Evolutionary conservation across 2,329 filamentous ascomycete genomes (phyloP).

Genomic region (Epichloe sylvatica): DNA sequence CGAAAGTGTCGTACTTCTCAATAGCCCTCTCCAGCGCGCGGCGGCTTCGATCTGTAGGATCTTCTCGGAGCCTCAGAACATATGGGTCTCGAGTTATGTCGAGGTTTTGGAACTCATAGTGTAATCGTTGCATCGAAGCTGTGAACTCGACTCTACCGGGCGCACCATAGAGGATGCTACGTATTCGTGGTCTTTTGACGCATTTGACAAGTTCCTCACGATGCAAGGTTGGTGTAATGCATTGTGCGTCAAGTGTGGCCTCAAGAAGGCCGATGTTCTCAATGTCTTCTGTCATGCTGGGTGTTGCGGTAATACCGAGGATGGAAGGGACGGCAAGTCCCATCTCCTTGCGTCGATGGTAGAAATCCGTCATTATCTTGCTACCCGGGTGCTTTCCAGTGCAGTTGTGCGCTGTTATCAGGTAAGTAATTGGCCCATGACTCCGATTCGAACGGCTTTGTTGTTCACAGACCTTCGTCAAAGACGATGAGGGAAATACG

Average conservation of each 20-base stretch:
- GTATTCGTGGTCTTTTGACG: constrained; percentile 51
- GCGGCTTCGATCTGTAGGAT: constrained; percentile 27
- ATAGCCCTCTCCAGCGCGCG: constrained; percentile 25
- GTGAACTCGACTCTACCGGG: constrained; percentile 11
- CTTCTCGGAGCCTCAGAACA: constrained; percentile 31
- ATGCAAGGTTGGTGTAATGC: constrained; percentile 53
- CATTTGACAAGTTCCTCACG: constrained; percentile 54
- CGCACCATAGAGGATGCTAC: constrained; percentile 19
- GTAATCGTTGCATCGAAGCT: constrained; percentile 30
- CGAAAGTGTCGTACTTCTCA: constrained; percentile 34
- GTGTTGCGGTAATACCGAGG: constrained; percentile 70
- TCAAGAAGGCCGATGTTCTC: constrained; percentile 50
- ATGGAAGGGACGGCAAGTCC: constrained; percentile 44
- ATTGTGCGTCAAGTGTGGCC: constrained; percentile 52
- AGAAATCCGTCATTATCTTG: constrained; percentile 60
- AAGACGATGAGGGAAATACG: constrained; percentile 58
- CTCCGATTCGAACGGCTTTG: neutral
- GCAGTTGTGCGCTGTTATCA: constrained; percentile 56
- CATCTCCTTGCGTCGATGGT: constrained; percentile 34
- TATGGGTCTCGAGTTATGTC: constrained; percentile 49
- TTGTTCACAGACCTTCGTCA: constrained; percentile 53
- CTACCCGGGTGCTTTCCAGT: constrained; percentile 48
- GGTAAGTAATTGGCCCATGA: neutral
- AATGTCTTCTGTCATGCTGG: constrained; percentile 46
- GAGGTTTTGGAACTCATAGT: constrained; percentile 26